Percentiles rank a stretch among this genome's conserved stretches.
phyloP scores from a whole-genome alignment of 2,329 filamentous ascomycete genomes.

The Colletotrichum sp. region DNA sequence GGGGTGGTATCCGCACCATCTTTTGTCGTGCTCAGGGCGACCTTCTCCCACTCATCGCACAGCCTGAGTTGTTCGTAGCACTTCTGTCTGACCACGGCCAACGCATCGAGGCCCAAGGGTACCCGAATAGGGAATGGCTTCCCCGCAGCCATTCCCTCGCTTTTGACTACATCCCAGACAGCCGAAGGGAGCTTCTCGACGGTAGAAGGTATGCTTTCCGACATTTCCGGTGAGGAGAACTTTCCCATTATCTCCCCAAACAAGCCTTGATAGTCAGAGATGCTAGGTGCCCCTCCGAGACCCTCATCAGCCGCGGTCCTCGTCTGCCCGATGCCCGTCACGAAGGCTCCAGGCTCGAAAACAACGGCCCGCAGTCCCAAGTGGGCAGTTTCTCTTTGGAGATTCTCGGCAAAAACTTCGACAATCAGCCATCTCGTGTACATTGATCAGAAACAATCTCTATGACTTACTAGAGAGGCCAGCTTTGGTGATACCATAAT shows the following conservation, averaged over 20 bases:
- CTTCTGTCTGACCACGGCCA: slow-evolving; percentile 27
- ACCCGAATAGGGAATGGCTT: slow-evolving; percentile 30
- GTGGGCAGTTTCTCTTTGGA: neutral
- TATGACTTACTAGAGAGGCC: neutral
- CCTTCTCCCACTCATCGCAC: neutral
- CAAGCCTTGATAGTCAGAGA: slow-evolving; percentile 25
- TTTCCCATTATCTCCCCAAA: slow-evolving; percentile 24
- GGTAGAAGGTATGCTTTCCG: slow-evolving; percentile 30
- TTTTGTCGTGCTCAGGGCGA: neutral
- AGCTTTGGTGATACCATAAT: slow-evolving; percentile 32
- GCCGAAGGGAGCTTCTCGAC: slow-evolving; percentile 23
- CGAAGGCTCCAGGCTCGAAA: slow-evolving; percentile 12
- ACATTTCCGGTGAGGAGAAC: slow-evolving; percentile 23
- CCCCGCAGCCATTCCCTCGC: slow-evolving; percentile 27
- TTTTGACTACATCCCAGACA: slow-evolving; percentile 32
- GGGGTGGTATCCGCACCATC: neutral
- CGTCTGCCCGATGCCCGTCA: slow-evolving; percentile 20
- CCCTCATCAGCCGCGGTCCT: slow-evolving; percentile 23
- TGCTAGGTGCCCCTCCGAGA: neutral
- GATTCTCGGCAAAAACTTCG: neutral
- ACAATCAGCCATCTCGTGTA: neutral
- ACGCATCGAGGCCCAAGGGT: slow-evolving; percentile 33
- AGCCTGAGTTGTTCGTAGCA: slow-evolving; percentile 22
- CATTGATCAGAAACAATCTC: neutral
- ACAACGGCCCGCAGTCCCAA: neutral